Evolutionary conservation across 129 eudicot genomes (phyloP).

Genomic region (Tagetes erecta): DNA sequence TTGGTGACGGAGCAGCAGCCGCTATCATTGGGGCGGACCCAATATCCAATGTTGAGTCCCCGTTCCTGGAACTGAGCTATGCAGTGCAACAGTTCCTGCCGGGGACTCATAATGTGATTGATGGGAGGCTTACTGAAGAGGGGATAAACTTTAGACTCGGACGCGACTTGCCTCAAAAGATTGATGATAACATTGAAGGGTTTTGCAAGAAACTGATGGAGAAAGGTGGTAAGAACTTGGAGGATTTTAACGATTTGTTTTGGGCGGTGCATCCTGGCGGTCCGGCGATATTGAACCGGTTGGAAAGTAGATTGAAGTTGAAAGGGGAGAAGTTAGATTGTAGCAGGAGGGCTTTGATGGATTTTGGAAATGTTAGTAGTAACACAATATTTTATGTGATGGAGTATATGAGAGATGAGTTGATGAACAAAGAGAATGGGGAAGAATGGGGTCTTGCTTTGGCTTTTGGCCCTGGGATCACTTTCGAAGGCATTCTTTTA

Average conservation of each 20-base stretch:
- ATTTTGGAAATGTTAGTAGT: constrained; percentile 93
- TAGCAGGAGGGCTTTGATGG: constrained; percentile 87
- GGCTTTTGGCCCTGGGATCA: constrained; percentile 96
- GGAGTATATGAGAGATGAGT: constrained; percentile 80
- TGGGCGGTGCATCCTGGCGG: constrained; percentile 88
- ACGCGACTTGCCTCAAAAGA: constrained; percentile 74
- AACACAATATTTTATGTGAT: constrained; percentile 87
- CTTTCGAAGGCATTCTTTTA: constrained; percentile 87
- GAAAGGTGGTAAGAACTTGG: constrained; percentile 33
- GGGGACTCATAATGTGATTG: constrained; percentile 68
- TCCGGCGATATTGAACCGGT: constrained; percentile 48
- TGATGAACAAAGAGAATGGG: constrained; percentile 47
- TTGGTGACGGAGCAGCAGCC: constrained; percentile 89
- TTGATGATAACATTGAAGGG: constrained; percentile 85
- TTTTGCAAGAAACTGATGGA: constrained; percentile 79
- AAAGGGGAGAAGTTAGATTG: constrained; percentile 57
- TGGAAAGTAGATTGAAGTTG: constrained; percentile 56
- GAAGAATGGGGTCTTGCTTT: constrained; percentile 93
- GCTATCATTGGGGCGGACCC: constrained; percentile 75
- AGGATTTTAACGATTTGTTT: constrained; percentile 68
- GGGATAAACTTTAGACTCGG: constrained; percentile 87
- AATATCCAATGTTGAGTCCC: constrained; percentile 40
- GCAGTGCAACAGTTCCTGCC: constrained; percentile 86
- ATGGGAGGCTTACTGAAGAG: constrained; percentile 75
- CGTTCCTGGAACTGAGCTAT: constrained; percentile 69